A percentile compares a stretch with the other conserved stretches of the same genome.
phyloP scores from a whole-genome alignment of 2,329 filamentous ascomycete species.

The Sordariomycetes sp. region DNA sequence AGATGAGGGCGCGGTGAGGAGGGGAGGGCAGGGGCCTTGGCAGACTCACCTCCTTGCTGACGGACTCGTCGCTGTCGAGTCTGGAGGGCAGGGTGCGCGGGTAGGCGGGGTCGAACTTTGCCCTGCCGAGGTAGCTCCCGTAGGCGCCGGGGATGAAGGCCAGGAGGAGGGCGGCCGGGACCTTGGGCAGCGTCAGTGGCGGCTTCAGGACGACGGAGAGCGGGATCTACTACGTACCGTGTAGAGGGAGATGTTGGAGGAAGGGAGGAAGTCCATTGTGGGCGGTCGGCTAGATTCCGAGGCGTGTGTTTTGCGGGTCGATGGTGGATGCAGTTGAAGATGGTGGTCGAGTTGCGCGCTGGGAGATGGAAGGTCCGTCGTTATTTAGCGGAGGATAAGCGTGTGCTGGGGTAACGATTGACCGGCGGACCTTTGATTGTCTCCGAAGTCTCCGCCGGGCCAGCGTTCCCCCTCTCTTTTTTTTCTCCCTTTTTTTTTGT shows the following conservation, averaged over 20 bases:
- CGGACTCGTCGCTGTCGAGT: constrained; percentile 16
- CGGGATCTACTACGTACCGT: constrained; percentile 3
- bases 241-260: constrained; percentile 20
- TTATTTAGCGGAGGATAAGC: no score
- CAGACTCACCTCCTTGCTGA: constrained; percentile 15
- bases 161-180: constrained; percentile 24
- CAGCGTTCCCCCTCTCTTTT: no score
- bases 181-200: constrained; percentile 8
- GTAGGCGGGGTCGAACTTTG: constrained; percentile 22
- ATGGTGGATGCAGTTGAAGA: not conserved
- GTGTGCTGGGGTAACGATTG: no score
- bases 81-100: constrained; percentile 20
- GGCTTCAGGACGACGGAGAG: no score
- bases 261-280: constrained; percentile 11
- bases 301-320: not conserved
- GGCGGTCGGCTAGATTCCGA: not conserved
- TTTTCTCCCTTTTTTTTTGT: no score
- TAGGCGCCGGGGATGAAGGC: constrained; percentile 21
- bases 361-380: no score
- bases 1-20: no score
- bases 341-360: no score
- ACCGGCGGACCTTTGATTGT: no score
- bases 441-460: no score
- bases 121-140: constrained; percentile 14
- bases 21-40: not conserved